Evolutionary conservation across 805 yeast genomes (phyloP).

Genomic region (Starmerella sp.): DNA sequence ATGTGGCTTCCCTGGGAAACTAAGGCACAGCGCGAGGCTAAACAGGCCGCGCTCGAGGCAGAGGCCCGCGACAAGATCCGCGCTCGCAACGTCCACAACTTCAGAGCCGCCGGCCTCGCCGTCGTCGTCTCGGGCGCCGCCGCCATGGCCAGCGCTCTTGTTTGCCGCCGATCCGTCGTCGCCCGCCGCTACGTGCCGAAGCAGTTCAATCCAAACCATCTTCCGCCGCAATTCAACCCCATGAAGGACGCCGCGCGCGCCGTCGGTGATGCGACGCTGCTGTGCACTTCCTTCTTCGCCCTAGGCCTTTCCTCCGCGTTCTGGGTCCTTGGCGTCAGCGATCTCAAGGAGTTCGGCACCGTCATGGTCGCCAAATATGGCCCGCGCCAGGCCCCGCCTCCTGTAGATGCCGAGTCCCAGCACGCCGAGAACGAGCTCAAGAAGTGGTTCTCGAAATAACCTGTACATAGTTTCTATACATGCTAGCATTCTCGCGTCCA

Average conservation of each 20-base stretch:
- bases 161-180: conserved; percentile 64
- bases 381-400: neutral
- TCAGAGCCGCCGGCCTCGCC: conserved; percentile 20
- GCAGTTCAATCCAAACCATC: conserved; percentile 72
- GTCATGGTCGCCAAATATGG: conserved; percentile 6
- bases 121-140: conserved; percentile 64
- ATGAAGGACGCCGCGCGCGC: conserved; percentile 79
- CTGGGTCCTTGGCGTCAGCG: conserved; percentile 61
- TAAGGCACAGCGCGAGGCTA: neutral
- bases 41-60: neutral
- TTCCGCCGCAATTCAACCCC: conserved; percentile 72
- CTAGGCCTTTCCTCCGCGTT: conserved; percentile 65
- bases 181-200: conserved; percentile 64
- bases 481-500: neutral
- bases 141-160: conserved; percentile 58
- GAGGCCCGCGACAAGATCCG: neutral
- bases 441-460: conserved; percentile 3
- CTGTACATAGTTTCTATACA: neutral
- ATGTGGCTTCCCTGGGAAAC: neutral
- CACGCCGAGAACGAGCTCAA: conserved; percentile 1
- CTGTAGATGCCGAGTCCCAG: conserved; percentile 6
- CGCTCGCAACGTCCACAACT: conserved; percentile 8
- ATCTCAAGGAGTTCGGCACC: conserved; percentile 13
- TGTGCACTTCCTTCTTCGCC: conserved; percentile 60
- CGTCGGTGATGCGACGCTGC: conserved; percentile 64